A percentile compares a stretch with the other conserved stretches of the same genome.
Conservation (phyloP, 345 rosid genomes). For the Corymbia maculata region DNA sequence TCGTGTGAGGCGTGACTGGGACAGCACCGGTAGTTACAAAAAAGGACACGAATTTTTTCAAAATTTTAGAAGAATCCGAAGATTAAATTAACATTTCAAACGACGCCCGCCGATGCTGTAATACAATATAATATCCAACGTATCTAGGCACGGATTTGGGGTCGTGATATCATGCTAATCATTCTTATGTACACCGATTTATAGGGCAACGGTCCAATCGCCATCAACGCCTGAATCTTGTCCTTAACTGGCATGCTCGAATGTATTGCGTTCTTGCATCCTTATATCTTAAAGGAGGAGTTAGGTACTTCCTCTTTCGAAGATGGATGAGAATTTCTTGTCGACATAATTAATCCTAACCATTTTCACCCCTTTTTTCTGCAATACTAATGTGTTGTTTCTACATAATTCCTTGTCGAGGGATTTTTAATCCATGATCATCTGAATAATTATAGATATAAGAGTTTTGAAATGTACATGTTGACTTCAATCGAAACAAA, state of each 20-base stretch:
- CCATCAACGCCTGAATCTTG: accelerated
- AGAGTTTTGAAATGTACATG: background rate
- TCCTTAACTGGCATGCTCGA: background rate
- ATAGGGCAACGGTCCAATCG: too few species aligned
- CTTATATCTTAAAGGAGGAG: background rate
- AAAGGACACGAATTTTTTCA: background rate
- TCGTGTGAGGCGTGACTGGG: background rate
- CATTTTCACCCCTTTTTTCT: background rate
- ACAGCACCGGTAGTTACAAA: background rate
- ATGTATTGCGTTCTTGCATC: background rate
- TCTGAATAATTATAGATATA: background rate
- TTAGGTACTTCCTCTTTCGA: background rate
- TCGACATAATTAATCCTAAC: background rate
- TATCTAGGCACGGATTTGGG: background rate
- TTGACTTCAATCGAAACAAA: background rate
- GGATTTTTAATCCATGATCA: background rate
- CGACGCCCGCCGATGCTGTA: background rate
- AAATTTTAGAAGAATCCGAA: background rate
- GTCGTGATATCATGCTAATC: background rate
- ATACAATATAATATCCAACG: background rate
- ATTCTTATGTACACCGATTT: background rate
- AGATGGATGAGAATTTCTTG: background rate
- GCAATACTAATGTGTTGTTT: background rate
- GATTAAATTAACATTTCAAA: background rate
- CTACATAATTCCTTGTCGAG: accelerated